Percentiles rank a stretch among this genome's conserved stretches.
These are phyloP conservation scores for Annona cherimola DNA, from an alignment of 164 flowering plant species.

Conservation along the genomic window DNA sequence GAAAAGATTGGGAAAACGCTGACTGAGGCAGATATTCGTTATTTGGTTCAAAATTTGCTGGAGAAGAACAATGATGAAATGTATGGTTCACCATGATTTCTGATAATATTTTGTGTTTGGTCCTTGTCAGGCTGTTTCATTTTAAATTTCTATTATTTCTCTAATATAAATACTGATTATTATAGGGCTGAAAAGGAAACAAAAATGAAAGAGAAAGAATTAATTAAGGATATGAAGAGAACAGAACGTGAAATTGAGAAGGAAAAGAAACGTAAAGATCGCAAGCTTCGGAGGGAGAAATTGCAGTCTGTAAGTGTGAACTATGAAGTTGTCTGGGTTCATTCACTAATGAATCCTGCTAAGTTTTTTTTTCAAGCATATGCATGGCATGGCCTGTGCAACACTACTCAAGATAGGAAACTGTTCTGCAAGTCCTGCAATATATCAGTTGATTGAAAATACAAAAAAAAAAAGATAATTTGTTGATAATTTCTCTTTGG, in stretches of 20 bases:
- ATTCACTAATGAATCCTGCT: background rate
- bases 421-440: too few relatives aligned
- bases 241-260: slow-evolving; percentile 59
- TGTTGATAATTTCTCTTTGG: too few relatives aligned
- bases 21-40: slow-evolving; percentile 57
- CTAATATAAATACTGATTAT: slow-evolving; percentile 3
- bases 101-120: background rate
- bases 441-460: too few relatives aligned
- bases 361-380: background rate
- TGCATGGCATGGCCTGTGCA: background rate
- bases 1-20: slow-evolving; percentile 60
- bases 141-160: background rate
- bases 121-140: background rate
- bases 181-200: slow-evolving; percentile 67
- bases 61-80: slow-evolving; percentile 48
- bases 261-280: slow-evolving; percentile 63
- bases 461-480: too few relatives aligned
- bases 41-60: slow-evolving; percentile 36
- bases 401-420: too few relatives aligned
- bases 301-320: slow-evolving; percentile 31
- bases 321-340: slow-evolving; percentile 5
- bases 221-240: slow-evolving; percentile 63
- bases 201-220: slow-evolving; percentile 48
- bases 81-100: slow-evolving; percentile 37
- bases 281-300: slow-evolving; percentile 59